A percentile compares a stretch with the other conserved stretches of the same genome.
Conservation (phyloP, 768 basidiomycete species). For the Russula dissimulans region DNA sequence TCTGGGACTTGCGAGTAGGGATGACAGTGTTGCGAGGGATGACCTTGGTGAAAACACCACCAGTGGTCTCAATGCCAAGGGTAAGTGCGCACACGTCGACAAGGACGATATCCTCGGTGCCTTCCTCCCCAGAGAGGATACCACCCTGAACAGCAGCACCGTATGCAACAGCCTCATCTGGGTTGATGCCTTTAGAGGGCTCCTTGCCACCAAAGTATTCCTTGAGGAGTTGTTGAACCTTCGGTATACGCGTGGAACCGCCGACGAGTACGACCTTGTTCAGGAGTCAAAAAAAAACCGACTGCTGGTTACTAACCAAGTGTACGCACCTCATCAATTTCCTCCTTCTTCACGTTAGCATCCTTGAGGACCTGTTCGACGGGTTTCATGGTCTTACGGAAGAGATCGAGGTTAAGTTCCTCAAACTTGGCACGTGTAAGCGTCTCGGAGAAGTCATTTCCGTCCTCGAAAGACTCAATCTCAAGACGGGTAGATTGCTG, state of each 20-base stretch:
- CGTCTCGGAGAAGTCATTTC: conserved; percentile 95
- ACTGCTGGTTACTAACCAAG: background rate
- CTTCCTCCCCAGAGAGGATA: conserved; percentile 92
- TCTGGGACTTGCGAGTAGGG: conserved; percentile 95
- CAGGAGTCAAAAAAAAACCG: background rate
- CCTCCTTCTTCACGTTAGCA: conserved; percentile 96
- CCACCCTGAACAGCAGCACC: conserved; percentile 98
- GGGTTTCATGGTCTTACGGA: conserved; percentile 99
- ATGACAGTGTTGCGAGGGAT: conserved; percentile 98
- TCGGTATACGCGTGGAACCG: conserved; percentile 98
- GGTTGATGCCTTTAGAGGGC: conserved; percentile 97
- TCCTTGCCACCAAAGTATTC: conserved; percentile 93
- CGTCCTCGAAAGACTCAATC: conserved; percentile 92
- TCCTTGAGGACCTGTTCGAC: conserved; percentile 99
- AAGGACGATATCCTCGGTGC: conserved; percentile 83
- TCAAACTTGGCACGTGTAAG: conserved; percentile 98
- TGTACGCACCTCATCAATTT: conserved; percentile 68
- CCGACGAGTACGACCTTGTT: conserved; percentile 78
- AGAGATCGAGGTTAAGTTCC: conserved; percentile 96
- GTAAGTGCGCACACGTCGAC: conserved; percentile 96
- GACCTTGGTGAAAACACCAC: conserved; percentile 96
- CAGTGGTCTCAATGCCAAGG: conserved; percentile 98
- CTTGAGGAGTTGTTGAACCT: conserved; percentile 96
- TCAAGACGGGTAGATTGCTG: conserved; percentile 90
- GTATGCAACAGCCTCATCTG: conserved; percentile 98